phyloP scores from a whole-genome alignment of 208 protist species.

The Jaenimonas drosophilae region DNA sequence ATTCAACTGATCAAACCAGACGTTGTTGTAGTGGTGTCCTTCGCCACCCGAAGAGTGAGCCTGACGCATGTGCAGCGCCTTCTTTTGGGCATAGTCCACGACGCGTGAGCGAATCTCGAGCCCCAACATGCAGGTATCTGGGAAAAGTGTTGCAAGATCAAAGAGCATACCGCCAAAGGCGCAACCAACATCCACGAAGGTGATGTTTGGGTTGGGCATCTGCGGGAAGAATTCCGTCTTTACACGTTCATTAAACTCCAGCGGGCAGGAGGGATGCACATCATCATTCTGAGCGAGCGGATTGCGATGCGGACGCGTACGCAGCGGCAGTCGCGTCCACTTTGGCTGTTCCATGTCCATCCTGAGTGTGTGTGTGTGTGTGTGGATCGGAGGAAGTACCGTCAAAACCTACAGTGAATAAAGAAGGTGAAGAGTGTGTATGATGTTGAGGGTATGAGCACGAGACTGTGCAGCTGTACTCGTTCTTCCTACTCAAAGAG shows the following conservation, averaged over 20 bases:
- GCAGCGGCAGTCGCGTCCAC: constrained; percentile 84
- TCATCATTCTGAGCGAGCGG: constrained; percentile 89
- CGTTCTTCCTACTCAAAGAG: too few species aligned
- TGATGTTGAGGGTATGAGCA: too few species aligned
- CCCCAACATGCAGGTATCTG: constrained; percentile 89
- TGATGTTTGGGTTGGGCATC: constrained; percentile 21
- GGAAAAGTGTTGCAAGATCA: constrained; percentile 83
- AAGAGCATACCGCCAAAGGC: constrained; percentile 96
- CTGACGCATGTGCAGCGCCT: constrained; percentile 35
- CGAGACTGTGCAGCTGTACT: too few species aligned
- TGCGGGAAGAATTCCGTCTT: constrained; percentile 22
- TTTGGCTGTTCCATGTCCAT: constrained; percentile 19
- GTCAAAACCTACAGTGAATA: background rate
- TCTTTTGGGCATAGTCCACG: constrained; percentile 85
- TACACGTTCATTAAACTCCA: constrained; percentile 34
- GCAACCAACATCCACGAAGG: constrained; percentile 95
- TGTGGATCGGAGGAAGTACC: too few species aligned
- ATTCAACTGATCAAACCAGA: constrained; percentile 94
- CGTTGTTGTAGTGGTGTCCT: constrained; percentile 88
- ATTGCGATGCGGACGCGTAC: constrained; percentile 89
- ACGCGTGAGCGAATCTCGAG: constrained; percentile 96
- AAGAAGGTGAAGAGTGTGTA: background rate
- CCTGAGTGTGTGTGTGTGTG: too few species aligned
- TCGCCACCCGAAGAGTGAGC: constrained; percentile 50
- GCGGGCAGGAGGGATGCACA: constrained; percentile 68